Evolutionary conservation across 768 basidiomycete species (phyloP).

Genomic region (Lactifluus hygrophoroides): DNA sequence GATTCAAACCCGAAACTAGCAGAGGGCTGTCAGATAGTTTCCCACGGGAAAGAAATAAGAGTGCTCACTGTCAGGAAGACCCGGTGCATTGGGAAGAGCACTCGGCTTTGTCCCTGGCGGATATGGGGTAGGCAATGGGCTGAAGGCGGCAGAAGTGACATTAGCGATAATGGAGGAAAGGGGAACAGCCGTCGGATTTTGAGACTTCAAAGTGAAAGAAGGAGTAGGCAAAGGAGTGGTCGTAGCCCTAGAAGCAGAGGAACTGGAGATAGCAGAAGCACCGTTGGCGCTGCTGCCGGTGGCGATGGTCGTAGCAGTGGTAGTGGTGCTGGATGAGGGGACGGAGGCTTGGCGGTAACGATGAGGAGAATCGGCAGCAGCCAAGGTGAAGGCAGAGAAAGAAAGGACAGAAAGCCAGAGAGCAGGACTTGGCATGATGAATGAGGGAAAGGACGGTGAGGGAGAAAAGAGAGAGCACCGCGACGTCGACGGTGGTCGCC

Average conservation of each 20-base stretch:
- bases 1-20: constrained; percentile 1
- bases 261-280: constrained; percentile 6
- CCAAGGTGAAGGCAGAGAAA: constrained; percentile 36
- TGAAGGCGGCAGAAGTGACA: constrained; percentile 36
- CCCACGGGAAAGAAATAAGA: not conserved
- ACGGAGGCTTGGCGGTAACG: constrained; percentile 23
- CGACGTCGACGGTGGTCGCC: too few species aligned
- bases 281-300: not conserved
- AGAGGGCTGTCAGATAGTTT: not conserved
- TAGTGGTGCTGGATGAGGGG: constrained; percentile 21
- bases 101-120: constrained; percentile 41
- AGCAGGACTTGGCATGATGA: constrained; percentile 27
- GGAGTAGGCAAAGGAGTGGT: constrained; percentile 21
- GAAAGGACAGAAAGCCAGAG: constrained; percentile 26
- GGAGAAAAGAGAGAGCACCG: not conserved
- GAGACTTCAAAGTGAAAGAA: constrained; percentile 38
- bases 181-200: constrained; percentile 56
- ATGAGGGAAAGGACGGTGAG: constrained; percentile 8
- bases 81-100: constrained; percentile 26
- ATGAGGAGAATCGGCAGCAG: constrained; percentile 24
- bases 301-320: not conserved
- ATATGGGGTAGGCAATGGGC: constrained; percentile 38
- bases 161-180: constrained; percentile 40
- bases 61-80: constrained; percentile 28
- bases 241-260: not conserved